Base-by-base conservation (phyloP, 2,329 filamentous ascomycete genomes). In the Thyridium curvatum region DNA sequence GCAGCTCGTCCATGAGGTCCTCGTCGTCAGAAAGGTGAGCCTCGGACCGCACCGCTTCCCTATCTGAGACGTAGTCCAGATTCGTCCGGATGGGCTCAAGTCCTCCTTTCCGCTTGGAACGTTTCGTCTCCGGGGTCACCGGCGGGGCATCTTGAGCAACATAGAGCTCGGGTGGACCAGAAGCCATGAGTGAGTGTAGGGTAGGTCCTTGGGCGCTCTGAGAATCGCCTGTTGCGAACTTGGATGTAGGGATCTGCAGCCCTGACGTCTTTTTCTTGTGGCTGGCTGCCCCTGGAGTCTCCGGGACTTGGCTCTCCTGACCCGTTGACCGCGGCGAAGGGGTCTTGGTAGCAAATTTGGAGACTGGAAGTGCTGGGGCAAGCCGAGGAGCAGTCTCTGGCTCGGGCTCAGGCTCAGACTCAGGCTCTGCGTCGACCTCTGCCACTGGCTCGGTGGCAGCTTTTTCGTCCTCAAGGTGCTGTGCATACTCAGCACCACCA, bases 1-100 rank as follows among this genome's bases (percentile, higher is more conserved):
- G 84, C 40, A 94, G 65, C 61, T 94, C 89, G 41, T 94, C 85
- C 76, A 94, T 84, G 45, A 90, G 76, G 13, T 79, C 83, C 53
- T 93, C 86, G 56, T 91, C 86, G n/a, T 84, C 82, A 18, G 63
- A 72, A 31, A 78, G 63, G 54, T 74, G 74, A 32, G 71, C 52
- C 31, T 68, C 65, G 2, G 66, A 55, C 30, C 49, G 53, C 26
- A 49, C 38, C n/a, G 51, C 55, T 14, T 54, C 49, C 38, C 54
- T 58, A 18, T 59, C 58, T 12, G 54, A 45, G 15, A 48, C 39
- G 12, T 61, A 18, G 2, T 18, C 56, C 13, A 73, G 41, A 43
- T 72, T 64, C 3, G 74, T 79, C 30, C 61, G 64, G 37, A 85
- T 82, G 14, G 77, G 76, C 18, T 81, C 74, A 15, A 73, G 16